Evolutionary conservation across 176 grass and related monocot genomes (phyloP), one percentile per base, ranked within the genome.

Genomic region (Cymbopogon citratus): DNA sequence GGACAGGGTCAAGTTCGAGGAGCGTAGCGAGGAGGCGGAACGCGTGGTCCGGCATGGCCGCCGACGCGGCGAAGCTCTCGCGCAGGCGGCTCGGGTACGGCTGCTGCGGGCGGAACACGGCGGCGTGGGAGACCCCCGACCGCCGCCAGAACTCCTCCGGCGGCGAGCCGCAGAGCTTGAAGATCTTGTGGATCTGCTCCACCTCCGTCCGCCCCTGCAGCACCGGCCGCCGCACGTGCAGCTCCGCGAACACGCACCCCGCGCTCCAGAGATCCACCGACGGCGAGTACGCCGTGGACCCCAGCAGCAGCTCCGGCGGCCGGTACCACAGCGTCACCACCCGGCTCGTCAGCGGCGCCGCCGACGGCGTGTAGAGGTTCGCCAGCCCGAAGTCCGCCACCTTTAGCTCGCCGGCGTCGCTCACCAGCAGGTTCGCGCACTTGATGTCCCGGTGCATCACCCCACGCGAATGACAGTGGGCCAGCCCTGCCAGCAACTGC

Each of bases 191-290:
- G 56, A 99, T 91, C 90, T 99, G 96, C 79, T 99, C 96, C 2
- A 99, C 95, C 96, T 99, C 96, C 36, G 96, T 99, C 69, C 96
- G 81, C 36, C 96, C 92, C 77, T 95, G 96, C 26, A 99, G 90
- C 36, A 99, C 66, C 9, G 96, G 92, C 57, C 90, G 87, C 18
- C 92, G 63, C 6, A 65, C 40, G 60, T 93, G 90, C 83, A 99
- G 80, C 83, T 99, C 96, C 3, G 85, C 96, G 83, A 99, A 95
- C 1, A 99, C 96, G 83, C 96, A 99, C 2, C 96, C 96, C 12
- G 86, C 91, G 46, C 96, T 99, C 96, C 92, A 99, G 24, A 99
- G 86, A 83, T 99, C 96, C 9, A 95, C 92, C 29, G 92, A 75
- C n/a, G 36, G 96, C 36, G 3, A 2, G 36, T 38, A 38, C 36